Evolutionary conservation across 2,329 filamentous ascomycete genomes (phyloP), one percentile per base, ranked within the genome.

Genomic region (Aspergillus phoenicis): DNA sequence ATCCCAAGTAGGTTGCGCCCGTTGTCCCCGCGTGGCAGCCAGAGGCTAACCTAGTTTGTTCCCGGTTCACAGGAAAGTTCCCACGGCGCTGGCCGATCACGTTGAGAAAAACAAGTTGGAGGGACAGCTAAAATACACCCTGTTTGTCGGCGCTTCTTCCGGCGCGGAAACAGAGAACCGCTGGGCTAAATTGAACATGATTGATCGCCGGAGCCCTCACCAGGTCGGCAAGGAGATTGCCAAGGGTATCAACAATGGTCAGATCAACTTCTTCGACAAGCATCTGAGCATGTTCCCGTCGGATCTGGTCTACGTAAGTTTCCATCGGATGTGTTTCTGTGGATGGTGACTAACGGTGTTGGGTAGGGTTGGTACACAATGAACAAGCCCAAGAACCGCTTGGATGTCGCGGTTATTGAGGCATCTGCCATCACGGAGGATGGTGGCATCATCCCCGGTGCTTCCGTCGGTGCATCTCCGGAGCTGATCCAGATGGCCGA

Each of bases 211-310:
- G 59, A 86, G 87, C 68, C 92, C 92, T 59, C 92, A 96, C 79
- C 92, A 96, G 75, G 92, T 96, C 62, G 92, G 92, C 73, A 96
- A 96, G 82, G 85, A 90, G 61, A 96, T 96, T 66, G 87, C 92
- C 62, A 94, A 91, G 81, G 92, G 92, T 8, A 96, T 96, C 80
- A 96, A 96, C 77, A 87, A 89, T 69, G 92, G 92, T 47, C 84
- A 89, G 67, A 96, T 96, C 79, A 88, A 94, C 64, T 96, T 96
- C 79, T 96, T 96, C 74, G 92, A 96, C 77, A 96, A 96, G 81
- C 92, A 96, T 80, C 77, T 96, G 73, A 93, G 89, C 78, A 96
- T 96, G 92, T 96, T 96, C 75, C 92, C 92, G 4, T 85, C 89
- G 41, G 92, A 96, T 74, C 81, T 96, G 66, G 89, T 94, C 75